These are phyloP conservation scores for Candida sojae DNA, from an alignment of 1,139 yeast genomes.

Conservation along the genomic window DNA sequence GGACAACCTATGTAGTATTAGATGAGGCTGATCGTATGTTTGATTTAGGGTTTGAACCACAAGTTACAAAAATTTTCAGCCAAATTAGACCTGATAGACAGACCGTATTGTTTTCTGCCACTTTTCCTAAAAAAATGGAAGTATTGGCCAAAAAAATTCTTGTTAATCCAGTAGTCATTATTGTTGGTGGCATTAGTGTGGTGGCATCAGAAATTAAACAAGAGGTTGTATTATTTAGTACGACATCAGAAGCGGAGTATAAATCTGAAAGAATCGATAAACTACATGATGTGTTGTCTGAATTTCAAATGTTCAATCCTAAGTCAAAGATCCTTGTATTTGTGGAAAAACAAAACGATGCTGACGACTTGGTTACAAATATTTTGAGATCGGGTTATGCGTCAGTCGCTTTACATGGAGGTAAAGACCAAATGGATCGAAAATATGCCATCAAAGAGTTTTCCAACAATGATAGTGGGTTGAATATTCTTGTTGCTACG, in stretches of 20 bases:
- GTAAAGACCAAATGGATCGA: slow-evolving; percentile 85
- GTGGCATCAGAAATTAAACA: slow-evolving; percentile 85
- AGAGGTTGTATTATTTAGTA: slow-evolving; percentile 58
- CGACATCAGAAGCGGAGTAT: slow-evolving; percentile 32
- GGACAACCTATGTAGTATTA: slow-evolving; percentile 79
- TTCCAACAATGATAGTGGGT: slow-evolving; percentile 51
- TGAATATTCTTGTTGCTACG: slow-evolving; percentile 77
- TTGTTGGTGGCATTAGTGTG: slow-evolving; percentile 80
- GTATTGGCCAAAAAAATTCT: slow-evolving; percentile 67
- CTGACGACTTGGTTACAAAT: slow-evolving; percentile 67
- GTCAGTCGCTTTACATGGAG: slow-evolving; percentile 84
- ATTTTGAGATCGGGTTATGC: slow-evolving; percentile 58
- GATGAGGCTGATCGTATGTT: slow-evolving; percentile 98
- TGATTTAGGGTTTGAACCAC: slow-evolving; percentile 98
- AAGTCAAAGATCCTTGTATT: slow-evolving; percentile 65
- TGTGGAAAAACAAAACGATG: slow-evolving; percentile 83
- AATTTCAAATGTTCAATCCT: slow-evolving; percentile 26
- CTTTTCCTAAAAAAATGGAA: slow-evolving; percentile 85
- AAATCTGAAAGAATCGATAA: slow-evolving; percentile 49
- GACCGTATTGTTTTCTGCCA: slow-evolving; percentile 92
- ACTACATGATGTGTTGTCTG: slow-evolving; percentile 55
- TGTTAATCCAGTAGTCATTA: slow-evolving; percentile 67
- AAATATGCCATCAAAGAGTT: slow-evolving; percentile 75
- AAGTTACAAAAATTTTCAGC: slow-evolving; percentile 76
- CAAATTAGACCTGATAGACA: slow-evolving; percentile 87